Percentiles rank a stretch among this genome's conserved stretches.
These are phyloP conservation scores for Endoconidiophora laricicola DNA, from an alignment of 2,329 filamentous ascomycete species.

Conservation along the genomic window DNA sequence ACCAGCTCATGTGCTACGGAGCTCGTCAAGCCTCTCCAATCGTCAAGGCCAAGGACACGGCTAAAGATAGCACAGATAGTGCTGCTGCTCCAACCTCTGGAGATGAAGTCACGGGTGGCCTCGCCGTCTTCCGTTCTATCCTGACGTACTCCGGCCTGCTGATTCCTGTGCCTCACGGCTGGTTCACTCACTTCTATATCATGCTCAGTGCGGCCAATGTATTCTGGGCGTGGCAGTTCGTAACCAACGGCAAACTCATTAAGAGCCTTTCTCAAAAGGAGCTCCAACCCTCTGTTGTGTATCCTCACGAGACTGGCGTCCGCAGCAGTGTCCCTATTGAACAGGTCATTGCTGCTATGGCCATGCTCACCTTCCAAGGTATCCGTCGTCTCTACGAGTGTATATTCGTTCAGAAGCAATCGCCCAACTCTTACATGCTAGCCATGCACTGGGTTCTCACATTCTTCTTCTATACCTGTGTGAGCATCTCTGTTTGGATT, in stretches of 20 bases:
- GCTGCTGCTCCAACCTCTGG: background rate
- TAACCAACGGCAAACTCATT: constrained; percentile 37
- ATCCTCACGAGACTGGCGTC: constrained; percentile 9
- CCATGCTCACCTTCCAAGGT: constrained; percentile 61
- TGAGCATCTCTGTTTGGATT: constrained; percentile 66
- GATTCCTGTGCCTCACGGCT: constrained; percentile 62
- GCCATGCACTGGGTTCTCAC: constrained; percentile 69
- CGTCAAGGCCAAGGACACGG: constrained; percentile 14
- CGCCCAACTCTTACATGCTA: constrained; percentile 61
- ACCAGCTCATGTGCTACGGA: constrained; percentile 26
- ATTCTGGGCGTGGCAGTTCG: constrained; percentile 57
- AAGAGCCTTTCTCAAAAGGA: constrained; percentile 27
- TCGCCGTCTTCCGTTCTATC: constrained; percentile 1
- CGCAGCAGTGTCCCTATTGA: constrained; percentile 35
- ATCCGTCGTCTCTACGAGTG: constrained; percentile 62
- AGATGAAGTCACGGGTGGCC: background rate
- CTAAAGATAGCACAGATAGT: background rate
- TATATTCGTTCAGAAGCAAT: constrained; percentile 44
- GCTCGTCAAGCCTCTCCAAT: constrained; percentile 34
- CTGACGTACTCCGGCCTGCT: constrained; percentile 17
- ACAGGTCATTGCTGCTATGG: constrained; percentile 51
- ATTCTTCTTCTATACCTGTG: constrained; percentile 56
- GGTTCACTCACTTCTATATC: constrained; percentile 80
- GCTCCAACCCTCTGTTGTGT: constrained; percentile 9
- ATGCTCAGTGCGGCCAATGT: constrained; percentile 50